Conservation (phyloP, 805 yeast species). For the Candida awuae region DNA sequence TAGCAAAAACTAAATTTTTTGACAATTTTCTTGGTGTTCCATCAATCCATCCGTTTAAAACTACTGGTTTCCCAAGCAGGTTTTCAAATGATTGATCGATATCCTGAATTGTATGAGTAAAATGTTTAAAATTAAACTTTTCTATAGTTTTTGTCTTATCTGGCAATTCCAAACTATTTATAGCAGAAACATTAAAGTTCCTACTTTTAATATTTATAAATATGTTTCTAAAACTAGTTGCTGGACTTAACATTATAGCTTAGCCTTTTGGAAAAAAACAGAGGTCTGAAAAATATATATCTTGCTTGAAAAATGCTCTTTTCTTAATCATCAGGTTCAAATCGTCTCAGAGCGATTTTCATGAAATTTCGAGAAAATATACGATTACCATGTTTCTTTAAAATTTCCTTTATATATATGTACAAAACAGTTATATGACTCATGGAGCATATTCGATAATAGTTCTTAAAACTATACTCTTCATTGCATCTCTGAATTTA, state of each 20-base stretch:
- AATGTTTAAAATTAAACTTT: slow-evolving; percentile 25
- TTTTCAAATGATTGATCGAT: slow-evolving; percentile 11
- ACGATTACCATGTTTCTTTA: too few relatives aligned
- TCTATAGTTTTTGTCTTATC: slow-evolving; percentile 15
- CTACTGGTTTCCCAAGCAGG: slow-evolving; percentile 27
- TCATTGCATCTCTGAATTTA: slow-evolving; percentile 15
- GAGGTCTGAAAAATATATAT: too few relatives aligned
- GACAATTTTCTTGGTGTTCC: slow-evolving; percentile 65
- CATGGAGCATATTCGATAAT: slow-evolving; percentile 15
- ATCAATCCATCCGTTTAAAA: slow-evolving; percentile 79
- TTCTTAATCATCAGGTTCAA: too few relatives aligned
- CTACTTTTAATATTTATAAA: too few relatives aligned
- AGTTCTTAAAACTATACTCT: slow-evolving; percentile 11
- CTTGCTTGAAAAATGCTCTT: too few relatives aligned
- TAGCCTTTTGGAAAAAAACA: too few relatives aligned
- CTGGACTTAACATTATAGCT: too few relatives aligned
- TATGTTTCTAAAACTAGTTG: too few relatives aligned
- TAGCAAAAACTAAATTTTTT: slow-evolving; percentile 59
- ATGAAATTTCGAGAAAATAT: too few relatives aligned
- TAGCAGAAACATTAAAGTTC: not conserved
- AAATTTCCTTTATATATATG: too few relatives aligned
- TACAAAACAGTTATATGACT: too few relatives aligned
- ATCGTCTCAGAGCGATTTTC: too few relatives aligned
- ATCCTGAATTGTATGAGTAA: slow-evolving; percentile 22
- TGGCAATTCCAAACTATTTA: slow-evolving; percentile 12